Percentiles rank a stretch among this genome's conserved stretches.
phyloP scores from a whole-genome alignment of 2,329 filamentous ascomycete species.

The Plenodomus tracheiphilus region DNA sequence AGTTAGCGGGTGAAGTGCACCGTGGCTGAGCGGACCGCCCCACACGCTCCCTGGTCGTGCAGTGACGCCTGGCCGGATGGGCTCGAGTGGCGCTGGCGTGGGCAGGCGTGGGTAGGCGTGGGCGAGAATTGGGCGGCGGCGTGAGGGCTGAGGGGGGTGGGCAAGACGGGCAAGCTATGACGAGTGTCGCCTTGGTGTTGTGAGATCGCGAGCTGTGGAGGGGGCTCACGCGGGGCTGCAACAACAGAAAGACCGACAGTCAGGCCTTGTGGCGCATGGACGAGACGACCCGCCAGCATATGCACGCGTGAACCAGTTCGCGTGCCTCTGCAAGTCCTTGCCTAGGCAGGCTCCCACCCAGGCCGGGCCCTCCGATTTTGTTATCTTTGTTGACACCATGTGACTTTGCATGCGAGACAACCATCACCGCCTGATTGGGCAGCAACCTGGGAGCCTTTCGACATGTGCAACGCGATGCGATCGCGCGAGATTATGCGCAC shows the following conservation, averaged over 20 bases:
- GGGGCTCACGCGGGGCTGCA: constrained; percentile 12
- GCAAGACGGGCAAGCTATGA: constrained; percentile 9
- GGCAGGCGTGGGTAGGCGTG: constrained; percentile 1
- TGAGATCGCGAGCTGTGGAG: constrained; percentile 7
- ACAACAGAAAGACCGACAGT: constrained; percentile 4
- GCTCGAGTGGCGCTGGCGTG: constrained; percentile 6
- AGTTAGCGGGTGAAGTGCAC: constrained; percentile 18
- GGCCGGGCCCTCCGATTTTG: background rate
- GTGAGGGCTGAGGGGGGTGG: constrained; percentile 5
- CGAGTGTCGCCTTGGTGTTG: constrained; percentile 8
- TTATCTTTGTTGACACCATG: constrained; percentile 4
- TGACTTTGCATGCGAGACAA: constrained; percentile 4
- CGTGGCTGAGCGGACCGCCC: constrained; percentile 28
- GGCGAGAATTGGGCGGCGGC: constrained; percentile 4
- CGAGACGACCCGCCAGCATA: background rate
- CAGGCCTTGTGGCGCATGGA: constrained; percentile 6
- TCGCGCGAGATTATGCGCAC: constrained; percentile 14
- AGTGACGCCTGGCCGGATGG: constrained; percentile 20
- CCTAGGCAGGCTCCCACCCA: too few relatives aligned
- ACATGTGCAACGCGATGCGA: constrained; percentile 23
- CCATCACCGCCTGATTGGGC: constrained; percentile 18
- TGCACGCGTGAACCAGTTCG: too few relatives aligned
- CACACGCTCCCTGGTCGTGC: constrained; percentile 22
- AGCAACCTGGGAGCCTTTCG: constrained; percentile 9
- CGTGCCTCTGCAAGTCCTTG: too few relatives aligned